Base-by-base conservation (phyloP, 176 grass and related monocot genomes). In the Zizania latifolia region DNA sequence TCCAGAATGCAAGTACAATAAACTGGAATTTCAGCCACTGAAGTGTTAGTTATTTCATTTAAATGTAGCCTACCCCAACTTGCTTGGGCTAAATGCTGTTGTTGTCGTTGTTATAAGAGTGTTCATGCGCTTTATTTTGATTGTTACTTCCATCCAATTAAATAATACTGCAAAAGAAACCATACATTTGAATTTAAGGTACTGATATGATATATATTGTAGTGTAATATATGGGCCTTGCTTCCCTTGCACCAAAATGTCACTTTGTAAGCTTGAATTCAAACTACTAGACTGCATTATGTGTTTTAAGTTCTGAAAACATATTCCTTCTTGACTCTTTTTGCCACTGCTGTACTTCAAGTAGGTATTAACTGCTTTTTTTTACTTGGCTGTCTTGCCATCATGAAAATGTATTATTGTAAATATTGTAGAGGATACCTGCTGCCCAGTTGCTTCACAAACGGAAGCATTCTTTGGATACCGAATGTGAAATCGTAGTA, bases 401-500 rank as follows among this genome's bases (percentile, higher is more conserved):
- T 51, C 36, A 46, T 70, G 34, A 43, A 44, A 61, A 45, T 69
- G 36, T 70, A 37, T 70, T 70, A 37, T 70, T 40, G 10, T 46
- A 70, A 80, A 65, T 77, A 44, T 64, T 88, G 41, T 17, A 88
- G 86, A 44, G 6, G 4, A 88, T 55, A 44, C 74, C 63, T 75
- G 23, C 72, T 86, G 34, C 71, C 83, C 76, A 58, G 22, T 61
- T 57, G 4, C 78, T 85, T 28, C 82, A 90, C 68, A 81, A 88
- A 53, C 82, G 65, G 71, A 90, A 89, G 57, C 72, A 82, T 77
- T 85, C 84, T 81, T 51, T 81, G 5, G 56, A 81, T 62, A 38
- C 67, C 31, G 85, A 76, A 84, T 24, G 44, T 44, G 58, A 33
- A 41, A 37, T 69, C 68, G 43, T 81, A 69, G 63, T 75, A 59